A percentile compares a stretch with the other conserved stretches of the same genome.
phyloP scores from a whole-genome alignment of 352 stramenopile species.

The Phytophthora sp. region DNA sequence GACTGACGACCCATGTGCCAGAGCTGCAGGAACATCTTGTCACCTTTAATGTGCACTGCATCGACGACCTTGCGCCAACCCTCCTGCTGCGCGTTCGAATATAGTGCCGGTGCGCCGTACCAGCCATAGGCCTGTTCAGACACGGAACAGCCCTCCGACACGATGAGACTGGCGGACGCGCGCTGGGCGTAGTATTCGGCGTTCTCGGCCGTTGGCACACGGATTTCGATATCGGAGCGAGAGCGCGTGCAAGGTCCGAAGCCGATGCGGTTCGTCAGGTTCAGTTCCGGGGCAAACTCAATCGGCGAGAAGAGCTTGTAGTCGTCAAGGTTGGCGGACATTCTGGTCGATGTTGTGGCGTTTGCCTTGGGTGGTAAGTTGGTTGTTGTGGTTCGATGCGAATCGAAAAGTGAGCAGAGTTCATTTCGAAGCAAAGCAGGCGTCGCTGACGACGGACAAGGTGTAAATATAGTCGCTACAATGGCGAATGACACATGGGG shows the following conservation, averaged over 20 bases:
- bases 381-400: constrained; percentile 4
- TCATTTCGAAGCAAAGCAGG: too few species aligned
- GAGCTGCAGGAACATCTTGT: constrained; percentile 73
- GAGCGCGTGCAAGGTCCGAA: constrained; percentile 49
- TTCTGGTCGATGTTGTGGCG: too few species aligned
- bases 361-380: not conserved
- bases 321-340: constrained; percentile 36
- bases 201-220: constrained; percentile 34
- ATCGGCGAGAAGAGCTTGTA: constrained; percentile 52
- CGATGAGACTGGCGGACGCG: constrained; percentile 29
- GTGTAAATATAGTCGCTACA: too few species aligned
- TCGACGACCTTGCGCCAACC: constrained; percentile 33
- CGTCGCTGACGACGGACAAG: too few species aligned
- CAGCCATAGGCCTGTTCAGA: constrained; percentile 40
- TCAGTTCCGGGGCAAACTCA: constrained; percentile 34
- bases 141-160: constrained; percentile 33
- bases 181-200: constrained; percentile 43
- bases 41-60: constrained; percentile 22
- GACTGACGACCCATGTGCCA: constrained; percentile 76
- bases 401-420: constrained; percentile 26
- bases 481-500: too few species aligned
- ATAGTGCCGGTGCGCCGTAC: constrained; percentile 49
- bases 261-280: constrained; percentile 53
- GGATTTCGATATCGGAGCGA: constrained; percentile 35
- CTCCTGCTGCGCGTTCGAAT: constrained; percentile 37